Evolutionary conservation across 192 early-diverging fungal species (phyloP).

Genomic region (Podila minutissima): DNA sequence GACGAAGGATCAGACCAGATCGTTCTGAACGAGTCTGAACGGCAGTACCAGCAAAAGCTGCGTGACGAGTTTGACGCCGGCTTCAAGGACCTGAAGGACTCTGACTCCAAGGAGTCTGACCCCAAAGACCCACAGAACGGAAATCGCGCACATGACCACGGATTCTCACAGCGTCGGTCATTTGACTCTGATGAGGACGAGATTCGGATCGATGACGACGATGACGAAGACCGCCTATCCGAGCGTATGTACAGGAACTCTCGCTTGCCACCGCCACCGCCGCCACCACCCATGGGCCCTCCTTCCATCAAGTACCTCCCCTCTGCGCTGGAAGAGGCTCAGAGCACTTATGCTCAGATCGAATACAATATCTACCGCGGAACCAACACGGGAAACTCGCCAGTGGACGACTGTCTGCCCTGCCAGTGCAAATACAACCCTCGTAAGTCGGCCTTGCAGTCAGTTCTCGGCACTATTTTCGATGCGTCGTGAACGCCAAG

Average conservation of each 20-base stretch:
- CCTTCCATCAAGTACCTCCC: conserved; percentile 48
- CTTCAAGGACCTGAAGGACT: conserved; percentile 25
- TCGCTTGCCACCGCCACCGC: conserved; percentile 25
- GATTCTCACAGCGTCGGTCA: neutral
- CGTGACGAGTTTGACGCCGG: conserved; percentile 46
- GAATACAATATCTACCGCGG: conserved; percentile 76
- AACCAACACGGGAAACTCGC: conserved; percentile 72
- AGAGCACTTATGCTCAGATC: conserved; percentile 73
- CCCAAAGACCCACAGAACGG: neutral
- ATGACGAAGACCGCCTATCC: conserved; percentile 6
- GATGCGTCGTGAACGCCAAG: neutral
- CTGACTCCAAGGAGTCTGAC: neutral
- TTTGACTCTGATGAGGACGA: conserved; percentile 45
- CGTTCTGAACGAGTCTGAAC: conserved; percentile 31
- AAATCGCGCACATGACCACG: conserved; percentile 2
- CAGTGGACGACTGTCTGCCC: conserved; percentile 75
- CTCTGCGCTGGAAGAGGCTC: conserved; percentile 59
- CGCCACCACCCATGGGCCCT: conserved; percentile 44
- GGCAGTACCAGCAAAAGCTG: conserved; percentile 37
- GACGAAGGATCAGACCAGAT: conserved; percentile 36
- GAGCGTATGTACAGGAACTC: neutral
- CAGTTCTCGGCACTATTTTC: neutral
- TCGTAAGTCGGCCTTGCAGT: conserved; percentile 47
- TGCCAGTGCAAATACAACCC: conserved; percentile 84
- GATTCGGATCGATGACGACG: conserved; percentile 30